Base-by-base conservation (phyloP, 2,329 filamentous ascomycete genomes). In the Botrytis elliptica region DNA sequence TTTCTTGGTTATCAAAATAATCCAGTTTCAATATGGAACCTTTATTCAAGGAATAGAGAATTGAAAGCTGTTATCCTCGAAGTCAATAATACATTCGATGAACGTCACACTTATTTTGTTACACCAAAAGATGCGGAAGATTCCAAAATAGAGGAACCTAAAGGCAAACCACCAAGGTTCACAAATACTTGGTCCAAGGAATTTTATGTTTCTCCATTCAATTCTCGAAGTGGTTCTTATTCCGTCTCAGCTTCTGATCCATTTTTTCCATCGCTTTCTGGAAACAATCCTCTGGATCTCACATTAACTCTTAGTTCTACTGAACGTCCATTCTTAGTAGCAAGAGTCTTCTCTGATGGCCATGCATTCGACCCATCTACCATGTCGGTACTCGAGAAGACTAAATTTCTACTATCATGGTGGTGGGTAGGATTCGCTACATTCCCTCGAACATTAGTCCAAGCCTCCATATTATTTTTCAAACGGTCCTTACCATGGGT, bases 121-220 rank as follows among this genome's bases (percentile, higher is more conserved):
- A 84, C 85, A 40, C 81, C 83, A n/a, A 81, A 82, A 44, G 78
- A 81, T 60, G 77, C 62, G 66, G 70, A 65, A 77, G 73, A 74
- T 68, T 64, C 70, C 52, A 33, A 57, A 3, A 75, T 59, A 75
- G 74, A 76, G 75, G 76, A 70, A 55, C 40, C 42, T 14, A 38
- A 42, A 22, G 63, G 42, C n/a, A 75, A 74, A 33, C 46, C 67
- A 22, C 57, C 72, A 25, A 77, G 81, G 7, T 86, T 90, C 78
- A 85, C 82, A 25, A 84, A 86, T 33, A 82, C 83, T 0, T 92
- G 89, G 88, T 81, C 83, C 9, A 94, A 95, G 77, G 91, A 93
- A 76, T 93, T 94, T 76, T 92, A 93, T 79, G 90, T 93, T 29
- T 94, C 91, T 1, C 90, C 91, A 0, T 94, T 94, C 84, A 94